Base-by-base conservation (phyloP, 345 rosid species). In the Gossypium longicalyx region DNA sequence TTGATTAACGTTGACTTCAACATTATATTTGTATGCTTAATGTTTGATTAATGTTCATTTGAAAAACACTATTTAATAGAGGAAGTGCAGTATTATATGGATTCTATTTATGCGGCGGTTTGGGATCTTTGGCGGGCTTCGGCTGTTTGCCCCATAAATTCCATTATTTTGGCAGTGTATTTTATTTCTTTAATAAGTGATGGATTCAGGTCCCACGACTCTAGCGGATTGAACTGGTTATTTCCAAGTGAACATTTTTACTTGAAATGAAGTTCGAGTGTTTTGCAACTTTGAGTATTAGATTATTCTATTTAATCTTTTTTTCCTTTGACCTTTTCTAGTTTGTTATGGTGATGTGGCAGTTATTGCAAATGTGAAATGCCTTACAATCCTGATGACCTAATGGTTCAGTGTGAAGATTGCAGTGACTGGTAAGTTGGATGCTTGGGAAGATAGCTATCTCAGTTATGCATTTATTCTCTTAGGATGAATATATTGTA, bases 321-420 rank as follows among this genome's bases (percentile, higher is more conserved):
- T 12, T 57, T 22, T 57, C 60, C 11, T 48, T 62, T 73, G 12
- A 73, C 29, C 12, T 62, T 17, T 48, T 47, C 29, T 49, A 11
- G 69, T 47, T 61, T 73, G 69, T 70, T 20, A 59, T 22, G 44
- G 22, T 45, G 8, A 59, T 70, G 45, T 77, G 80, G 82, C 83
- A 95, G 99, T 81, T 95, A 90, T 82, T 95, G 99, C 83, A 95
- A 93, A 74, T 95, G 99, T 56, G 98, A 95, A 87, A 95, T 95
- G 99, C 99, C 99, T 29, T 95, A 93, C 72, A 95, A 95, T 77
- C 99, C 99, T 16, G 99, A 95, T 79, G 98, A 95, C 68, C 74
- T 95, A 41, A 95, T 95, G 99, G 92, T 95, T 66, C 99, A 95
- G 71, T 95, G 99, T 16, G 99, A 95, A 81, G 87, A 86, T 68